Evolutionary conservation across 148 eudicot genomes (phyloP).

Genomic region (Amaranthus palmeri): DNA sequence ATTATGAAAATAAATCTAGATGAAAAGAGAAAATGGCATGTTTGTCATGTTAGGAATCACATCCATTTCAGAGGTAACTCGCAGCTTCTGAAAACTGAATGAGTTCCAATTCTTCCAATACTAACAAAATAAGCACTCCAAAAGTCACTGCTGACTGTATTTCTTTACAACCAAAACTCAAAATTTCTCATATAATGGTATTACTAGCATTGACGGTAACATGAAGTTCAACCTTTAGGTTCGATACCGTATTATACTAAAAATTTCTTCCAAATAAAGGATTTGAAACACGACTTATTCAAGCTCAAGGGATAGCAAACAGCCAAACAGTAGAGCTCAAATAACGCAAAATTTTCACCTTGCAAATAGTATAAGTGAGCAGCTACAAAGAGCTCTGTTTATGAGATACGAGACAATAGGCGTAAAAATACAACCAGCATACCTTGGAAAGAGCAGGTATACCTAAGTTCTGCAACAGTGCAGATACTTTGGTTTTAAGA

Average conservation of each 20-base stretch:
- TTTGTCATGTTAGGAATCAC: slow-evolving; percentile 31
- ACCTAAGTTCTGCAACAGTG: slow-evolving; percentile 50
- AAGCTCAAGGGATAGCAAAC: background rate
- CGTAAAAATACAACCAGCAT: slow-evolving; percentile 9
- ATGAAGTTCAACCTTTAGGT: background rate
- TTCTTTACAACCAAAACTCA: background rate
- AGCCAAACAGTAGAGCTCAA: background rate
- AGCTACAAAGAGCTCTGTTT: background rate
- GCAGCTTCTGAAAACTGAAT: slow-evolving; percentile 23
- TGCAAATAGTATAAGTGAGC: slow-evolving; percentile 1
- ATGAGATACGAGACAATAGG: slow-evolving; percentile 23
- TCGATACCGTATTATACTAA: background rate
- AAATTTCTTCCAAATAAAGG: background rate
- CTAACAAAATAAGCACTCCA: slow-evolving; percentile 16
- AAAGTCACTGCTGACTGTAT: slow-evolving; percentile 8
- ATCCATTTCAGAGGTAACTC: slow-evolving; percentile 29
- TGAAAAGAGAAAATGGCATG: slow-evolving; percentile 30
- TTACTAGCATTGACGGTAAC: background rate
- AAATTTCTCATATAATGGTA: background rate
- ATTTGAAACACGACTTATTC: background rate
- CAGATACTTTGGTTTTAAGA: slow-evolving; percentile 49
- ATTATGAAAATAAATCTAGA: slow-evolving; percentile 20
- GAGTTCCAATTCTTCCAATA: slow-evolving; percentile 25
- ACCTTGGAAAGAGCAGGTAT: slow-evolving; percentile 88
- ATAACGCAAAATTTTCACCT: background rate